Conservation (phyloP, 208 protist genomes). For the Crithidia mellificae region DNA sequence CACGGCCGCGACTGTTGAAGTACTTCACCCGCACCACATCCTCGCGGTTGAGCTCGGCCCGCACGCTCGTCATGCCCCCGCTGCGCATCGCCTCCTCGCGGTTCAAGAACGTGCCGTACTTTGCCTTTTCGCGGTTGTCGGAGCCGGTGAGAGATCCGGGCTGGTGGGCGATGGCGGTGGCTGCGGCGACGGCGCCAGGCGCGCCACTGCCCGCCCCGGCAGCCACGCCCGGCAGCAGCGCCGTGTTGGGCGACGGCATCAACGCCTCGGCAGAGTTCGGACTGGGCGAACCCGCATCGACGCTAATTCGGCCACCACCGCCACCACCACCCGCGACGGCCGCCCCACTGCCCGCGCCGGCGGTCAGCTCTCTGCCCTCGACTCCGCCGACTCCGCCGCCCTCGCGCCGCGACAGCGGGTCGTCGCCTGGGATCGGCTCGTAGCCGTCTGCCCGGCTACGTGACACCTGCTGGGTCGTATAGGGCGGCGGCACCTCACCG, state of each 20-base stretch:
- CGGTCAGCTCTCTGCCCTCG: too few relatives aligned
- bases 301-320: background rate
- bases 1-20: constrained; percentile 81
- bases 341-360: too few relatives aligned
- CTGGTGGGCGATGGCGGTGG: background rate
- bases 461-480: background rate
- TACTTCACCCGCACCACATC: constrained; percentile 68
- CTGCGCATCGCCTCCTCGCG: constrained; percentile 17
- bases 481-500: background rate
- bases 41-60: constrained; percentile 37
- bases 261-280: background rate
- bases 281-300: background rate
- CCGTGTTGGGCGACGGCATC: background rate
- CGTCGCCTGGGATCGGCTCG: constrained; percentile 8
- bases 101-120: constrained; percentile 54
- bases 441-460: constrained; percentile 6
- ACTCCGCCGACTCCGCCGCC: too few relatives aligned
- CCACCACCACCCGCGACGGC: background rate
- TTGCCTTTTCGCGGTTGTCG: constrained; percentile 26
- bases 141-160: constrained; percentile 2
- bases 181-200: background rate
- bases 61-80: constrained; percentile 7
- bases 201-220: background rate
- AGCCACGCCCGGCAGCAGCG: background rate
- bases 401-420: constrained; percentile 8